Percentiles rank a stretch among this genome's conserved stretches.
These are phyloP conservation scores for Vaccinium macrocarpon DNA, from an alignment of 148 eudicot species.

Conservation along the genomic window DNA sequence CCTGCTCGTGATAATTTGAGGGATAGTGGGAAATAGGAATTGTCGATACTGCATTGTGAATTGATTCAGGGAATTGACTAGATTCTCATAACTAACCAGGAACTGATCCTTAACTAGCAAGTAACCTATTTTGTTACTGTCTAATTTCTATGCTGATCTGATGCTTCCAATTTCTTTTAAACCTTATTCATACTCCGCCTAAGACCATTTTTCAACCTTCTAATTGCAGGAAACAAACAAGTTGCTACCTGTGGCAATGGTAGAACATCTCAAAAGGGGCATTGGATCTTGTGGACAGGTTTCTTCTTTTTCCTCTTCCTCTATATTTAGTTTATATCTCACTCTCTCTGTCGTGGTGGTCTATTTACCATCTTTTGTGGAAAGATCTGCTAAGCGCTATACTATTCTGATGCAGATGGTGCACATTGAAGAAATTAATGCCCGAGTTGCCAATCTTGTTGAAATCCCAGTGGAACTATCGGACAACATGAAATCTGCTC, in stretches of 20 bases:
- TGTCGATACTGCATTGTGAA: neutral
- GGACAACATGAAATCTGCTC: slow-evolving; percentile 51
- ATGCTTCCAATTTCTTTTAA: neutral
- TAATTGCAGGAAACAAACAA: slow-evolving; percentile 59
- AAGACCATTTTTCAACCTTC: slow-evolving; percentile 16
- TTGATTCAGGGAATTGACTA: neutral
- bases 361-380: neutral
- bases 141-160: slow-evolving; percentile 5
- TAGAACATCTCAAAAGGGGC: slow-evolving; percentile 70
- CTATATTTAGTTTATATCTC: neutral
- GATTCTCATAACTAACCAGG: neutral
- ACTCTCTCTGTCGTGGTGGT: neutral
- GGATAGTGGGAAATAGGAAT: neutral
- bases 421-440: slow-evolving; percentile 74
- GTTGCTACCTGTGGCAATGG: slow-evolving; percentile 66
- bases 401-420: slow-evolving; percentile 58
- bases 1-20: neutral
- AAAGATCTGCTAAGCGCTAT: slow-evolving; percentile 2
- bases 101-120: slow-evolving; percentile 4
- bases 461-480: slow-evolving; percentile 76
- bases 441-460: slow-evolving; percentile 56
- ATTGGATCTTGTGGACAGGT: slow-evolving; percentile 89
- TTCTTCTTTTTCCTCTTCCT: slow-evolving; percentile 11
- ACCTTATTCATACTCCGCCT: neutral
- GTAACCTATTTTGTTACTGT: neutral